Percentiles rank a stretch among this genome's conserved stretches.
These are phyloP conservation scores for Oenanthe sinensis DNA, from an alignment of 129 eudicot species.

Conservation along the genomic window DNA sequence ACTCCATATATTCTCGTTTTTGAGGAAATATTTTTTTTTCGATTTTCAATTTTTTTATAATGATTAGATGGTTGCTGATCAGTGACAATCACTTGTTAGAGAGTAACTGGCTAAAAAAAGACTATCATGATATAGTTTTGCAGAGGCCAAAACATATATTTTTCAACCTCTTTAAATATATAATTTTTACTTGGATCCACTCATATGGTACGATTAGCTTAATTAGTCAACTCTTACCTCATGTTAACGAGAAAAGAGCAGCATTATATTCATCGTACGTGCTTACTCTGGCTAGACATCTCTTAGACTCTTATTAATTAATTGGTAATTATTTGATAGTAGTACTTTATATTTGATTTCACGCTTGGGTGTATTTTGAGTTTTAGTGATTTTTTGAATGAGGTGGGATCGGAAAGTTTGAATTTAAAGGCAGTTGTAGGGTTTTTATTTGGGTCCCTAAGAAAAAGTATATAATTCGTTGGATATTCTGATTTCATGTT, in stretches of 20 bases:
- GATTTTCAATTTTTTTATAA: too few species aligned
- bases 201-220: not conserved
- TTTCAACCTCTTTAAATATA: too few species aligned
- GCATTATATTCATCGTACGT: too few species aligned
- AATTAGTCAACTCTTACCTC: not conserved
- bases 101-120: too few species aligned
- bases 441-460: conserved; percentile 6
- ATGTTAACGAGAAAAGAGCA: not conserved
- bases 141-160: not conserved
- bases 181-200: not conserved
- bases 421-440: conserved; percentile 13
- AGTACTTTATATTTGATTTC: not conserved
- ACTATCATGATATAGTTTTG: not conserved
- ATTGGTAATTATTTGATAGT: too few species aligned
- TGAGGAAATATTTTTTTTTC: too few species aligned
- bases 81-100: too few species aligned
- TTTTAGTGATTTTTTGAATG: not conserved
- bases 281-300: not conserved
- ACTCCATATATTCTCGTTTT: too few species aligned
- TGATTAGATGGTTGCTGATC: too few species aligned
- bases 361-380: not conserved
- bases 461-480: not conserved
- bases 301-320: too few species aligned
- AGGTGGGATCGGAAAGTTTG: conserved; percentile 12
- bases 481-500: conserved; percentile 3